phyloP scores from a whole-genome alignment of 768 basidiomycete genomes.

The Phlegmacium glaucopus region DNA sequence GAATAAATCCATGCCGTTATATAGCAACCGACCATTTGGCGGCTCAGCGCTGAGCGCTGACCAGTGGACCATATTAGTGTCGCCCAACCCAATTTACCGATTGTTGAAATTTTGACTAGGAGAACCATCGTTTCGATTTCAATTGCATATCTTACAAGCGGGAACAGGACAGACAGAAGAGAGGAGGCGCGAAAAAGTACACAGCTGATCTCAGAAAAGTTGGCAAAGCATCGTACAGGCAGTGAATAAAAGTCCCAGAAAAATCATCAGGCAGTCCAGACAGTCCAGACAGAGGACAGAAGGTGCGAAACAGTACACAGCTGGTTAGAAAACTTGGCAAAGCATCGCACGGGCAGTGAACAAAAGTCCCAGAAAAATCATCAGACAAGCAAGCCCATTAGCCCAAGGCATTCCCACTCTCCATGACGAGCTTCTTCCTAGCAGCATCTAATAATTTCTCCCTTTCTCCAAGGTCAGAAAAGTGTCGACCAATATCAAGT shows the following conservation, averaged over 20 bases:
- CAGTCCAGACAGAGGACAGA: background rate
- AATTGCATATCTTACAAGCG: too few species aligned
- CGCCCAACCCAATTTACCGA: too few species aligned
- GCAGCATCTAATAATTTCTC: conserved; percentile 35
- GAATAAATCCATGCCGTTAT: too few species aligned
- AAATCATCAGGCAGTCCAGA: background rate
- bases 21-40: too few species aligned
- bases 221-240: background rate
- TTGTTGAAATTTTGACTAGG: too few species aligned
- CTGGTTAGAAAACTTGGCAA: background rate
- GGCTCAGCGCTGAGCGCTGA: too few species aligned
- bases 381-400: background rate
- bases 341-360: background rate
- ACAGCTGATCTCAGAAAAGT: background rate
- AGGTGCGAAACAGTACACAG: background rate
- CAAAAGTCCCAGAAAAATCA: background rate
- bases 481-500: conserved; percentile 38
- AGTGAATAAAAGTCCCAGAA: background rate
- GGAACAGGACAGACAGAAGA: background rate
- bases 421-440: conserved; percentile 35
- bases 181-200: too few species aligned
- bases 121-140: too few species aligned
- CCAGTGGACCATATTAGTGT: too few species aligned
- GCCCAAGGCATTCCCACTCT: conserved; percentile 24
- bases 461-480: conserved; percentile 35